Percentiles rank a stretch among this genome's conserved stretches.
Evolutionary conservation across 2,329 filamentous ascomycete species (phyloP).

Genomic region (Cladosporium sp.): DNA sequence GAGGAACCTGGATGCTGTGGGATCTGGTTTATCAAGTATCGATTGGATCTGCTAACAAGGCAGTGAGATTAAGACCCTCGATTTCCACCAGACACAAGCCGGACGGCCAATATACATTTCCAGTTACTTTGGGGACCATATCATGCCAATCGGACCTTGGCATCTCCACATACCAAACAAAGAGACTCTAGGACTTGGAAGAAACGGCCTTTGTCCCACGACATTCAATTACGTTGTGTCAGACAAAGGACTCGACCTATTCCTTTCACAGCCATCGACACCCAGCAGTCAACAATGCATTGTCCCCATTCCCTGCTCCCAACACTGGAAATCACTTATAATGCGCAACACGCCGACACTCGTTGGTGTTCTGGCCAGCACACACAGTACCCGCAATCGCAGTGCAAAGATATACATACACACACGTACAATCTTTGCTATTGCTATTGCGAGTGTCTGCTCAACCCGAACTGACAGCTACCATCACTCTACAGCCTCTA

Average conservation of each 20-base stretch:
- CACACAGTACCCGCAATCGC: slow-evolving; percentile 6
- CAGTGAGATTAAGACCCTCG: background rate
- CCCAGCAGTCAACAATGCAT: background rate
- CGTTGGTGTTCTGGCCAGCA: slow-evolving; percentile 1
- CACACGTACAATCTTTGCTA: background rate
- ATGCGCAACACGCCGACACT: background rate
- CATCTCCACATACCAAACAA: background rate
- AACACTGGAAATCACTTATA: background rate
- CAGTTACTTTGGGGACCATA: background rate
- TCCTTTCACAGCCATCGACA: background rate
- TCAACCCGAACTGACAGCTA: background rate
- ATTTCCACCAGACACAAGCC: background rate
- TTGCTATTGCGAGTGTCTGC: background rate
- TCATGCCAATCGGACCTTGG: background rate
- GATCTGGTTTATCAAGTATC: background rate
- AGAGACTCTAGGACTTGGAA: background rate
- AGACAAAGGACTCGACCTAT: background rate
- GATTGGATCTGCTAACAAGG: background rate
- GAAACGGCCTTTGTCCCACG: background rate
- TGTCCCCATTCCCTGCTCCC: background rate
- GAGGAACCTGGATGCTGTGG: background rate
- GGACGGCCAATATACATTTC: background rate
- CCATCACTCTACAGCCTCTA: background rate
- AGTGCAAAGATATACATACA: background rate
- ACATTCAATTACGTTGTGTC: background rate